Conservation (phyloP, 2,329 filamentous ascomycete species). For the Microcyclospora pomicola region DNA sequence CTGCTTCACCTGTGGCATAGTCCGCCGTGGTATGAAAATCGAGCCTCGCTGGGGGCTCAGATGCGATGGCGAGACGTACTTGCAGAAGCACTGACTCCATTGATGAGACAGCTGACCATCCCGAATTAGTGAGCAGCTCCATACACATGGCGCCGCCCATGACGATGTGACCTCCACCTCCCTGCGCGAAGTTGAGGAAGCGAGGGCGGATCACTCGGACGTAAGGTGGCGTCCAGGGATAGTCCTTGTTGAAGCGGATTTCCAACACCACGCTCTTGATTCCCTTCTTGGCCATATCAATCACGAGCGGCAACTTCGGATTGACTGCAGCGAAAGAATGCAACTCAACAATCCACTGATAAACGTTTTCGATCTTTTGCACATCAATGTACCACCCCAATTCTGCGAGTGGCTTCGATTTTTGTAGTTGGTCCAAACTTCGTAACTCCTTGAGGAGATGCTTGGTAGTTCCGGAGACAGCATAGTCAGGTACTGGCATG, state of each 20-base stretch:
- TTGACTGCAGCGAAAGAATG: conserved; percentile 41
- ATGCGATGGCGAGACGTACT: conserved; percentile 61
- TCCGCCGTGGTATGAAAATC: conserved; percentile 18
- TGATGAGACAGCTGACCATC: conserved; percentile 60
- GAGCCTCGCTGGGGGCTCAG: conserved; percentile 64
- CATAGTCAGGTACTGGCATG: conserved; percentile 52
- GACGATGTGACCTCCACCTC: conserved; percentile 79
- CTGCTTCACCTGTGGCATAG: conserved; percentile 57
- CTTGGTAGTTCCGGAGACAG: conserved; percentile 46
- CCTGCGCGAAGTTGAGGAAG: conserved; percentile 55
- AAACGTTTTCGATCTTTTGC: conserved; percentile 55
- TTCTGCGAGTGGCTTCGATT: conserved; percentile 44
- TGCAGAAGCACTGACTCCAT: conserved; percentile 73
- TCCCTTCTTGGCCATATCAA: conserved; percentile 54
- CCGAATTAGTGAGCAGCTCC: conserved; percentile 60
- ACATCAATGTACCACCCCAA: conserved; percentile 75
- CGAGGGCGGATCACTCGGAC: conserved; percentile 69
- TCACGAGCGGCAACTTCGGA: conserved; percentile 47
- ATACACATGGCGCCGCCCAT: conserved; percentile 72
- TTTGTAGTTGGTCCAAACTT: conserved; percentile 50
- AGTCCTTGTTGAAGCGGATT: conserved; percentile 63
- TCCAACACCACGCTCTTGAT: conserved; percentile 63
- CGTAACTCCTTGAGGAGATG: conserved; percentile 52
- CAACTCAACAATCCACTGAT: conserved; percentile 84
- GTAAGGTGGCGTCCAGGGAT: conserved; percentile 69